phyloP scores from a whole-genome alignment of 106 monocot genomes.

The Dioscorea zingiberensis region DNA sequence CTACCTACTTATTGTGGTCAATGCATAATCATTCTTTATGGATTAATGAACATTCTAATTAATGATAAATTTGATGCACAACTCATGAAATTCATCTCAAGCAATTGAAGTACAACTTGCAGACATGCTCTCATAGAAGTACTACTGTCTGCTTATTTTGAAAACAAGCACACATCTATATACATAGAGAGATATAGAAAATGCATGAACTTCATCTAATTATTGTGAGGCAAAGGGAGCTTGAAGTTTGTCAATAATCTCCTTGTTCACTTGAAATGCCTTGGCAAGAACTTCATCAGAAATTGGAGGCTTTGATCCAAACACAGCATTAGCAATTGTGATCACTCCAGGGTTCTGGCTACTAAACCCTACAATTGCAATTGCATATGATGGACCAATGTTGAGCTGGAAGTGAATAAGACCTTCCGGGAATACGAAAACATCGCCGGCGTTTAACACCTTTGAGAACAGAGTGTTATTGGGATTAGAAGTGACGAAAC shows the following conservation, averaged over 20 bases:
- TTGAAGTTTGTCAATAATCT: too few species aligned
- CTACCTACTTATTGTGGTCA: too few species aligned
- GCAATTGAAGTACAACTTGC: too few species aligned
- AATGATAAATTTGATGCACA: too few species aligned
- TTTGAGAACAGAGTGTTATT: background rate
- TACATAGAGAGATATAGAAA: background rate
- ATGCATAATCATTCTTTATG: too few species aligned
- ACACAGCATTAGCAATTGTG: background rate
- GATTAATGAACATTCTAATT: too few species aligned
- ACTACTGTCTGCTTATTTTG: too few species aligned
- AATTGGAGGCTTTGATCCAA: conserved; percentile 7
- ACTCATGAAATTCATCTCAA: too few species aligned
- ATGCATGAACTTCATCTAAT: background rate
- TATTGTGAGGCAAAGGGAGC: background rate
- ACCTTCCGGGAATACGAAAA: conserved; percentile 7
- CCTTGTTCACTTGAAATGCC: background rate
- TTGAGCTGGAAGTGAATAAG: conserved; percentile 8
- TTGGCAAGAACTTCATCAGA: conserved; percentile 10
- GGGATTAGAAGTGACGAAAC: conserved; percentile 3
- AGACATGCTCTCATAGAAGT: too few species aligned
- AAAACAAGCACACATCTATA: too few species aligned
- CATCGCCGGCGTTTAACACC: background rate
- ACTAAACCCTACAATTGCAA: background rate
- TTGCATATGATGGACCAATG: background rate
- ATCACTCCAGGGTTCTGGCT: conserved; percentile 14